These are phyloP conservation scores for Lentinula aciculospora DNA, from an alignment of 768 basidiomycete species.

Conservation along the genomic window DNA sequence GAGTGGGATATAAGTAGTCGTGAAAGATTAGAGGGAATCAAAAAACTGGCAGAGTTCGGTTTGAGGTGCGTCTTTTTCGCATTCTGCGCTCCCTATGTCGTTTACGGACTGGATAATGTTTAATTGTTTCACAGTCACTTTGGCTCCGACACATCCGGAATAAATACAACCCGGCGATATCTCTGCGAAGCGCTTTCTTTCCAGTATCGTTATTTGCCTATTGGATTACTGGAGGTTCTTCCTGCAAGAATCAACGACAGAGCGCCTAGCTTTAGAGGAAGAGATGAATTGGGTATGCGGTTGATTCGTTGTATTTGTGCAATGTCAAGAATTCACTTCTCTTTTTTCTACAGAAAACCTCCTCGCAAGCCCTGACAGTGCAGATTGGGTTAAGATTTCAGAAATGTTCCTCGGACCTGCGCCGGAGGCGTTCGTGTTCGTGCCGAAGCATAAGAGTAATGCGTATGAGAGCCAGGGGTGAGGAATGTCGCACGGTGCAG, in stretches of 20 bases:
- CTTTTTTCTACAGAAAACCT: conserved; percentile 58
- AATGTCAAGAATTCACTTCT: too few relatives aligned
- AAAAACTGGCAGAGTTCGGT: conserved; percentile 83
- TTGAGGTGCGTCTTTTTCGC: conserved; percentile 47
- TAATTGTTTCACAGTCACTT: conserved; percentile 71
- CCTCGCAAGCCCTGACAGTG: conserved; percentile 70
- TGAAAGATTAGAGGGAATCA: conserved; percentile 75
- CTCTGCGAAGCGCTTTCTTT: conserved; percentile 95
- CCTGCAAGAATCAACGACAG: conserved; percentile 88
- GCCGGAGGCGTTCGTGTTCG: conserved; percentile 80
- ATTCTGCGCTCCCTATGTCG: background rate
- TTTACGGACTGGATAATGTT: too few relatives aligned
- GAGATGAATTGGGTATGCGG: conserved; percentile 76
- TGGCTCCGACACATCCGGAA: conserved; percentile 81
- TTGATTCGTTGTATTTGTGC: background rate
- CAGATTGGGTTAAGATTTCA: conserved; percentile 89
- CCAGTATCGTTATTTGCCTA: conserved; percentile 93
- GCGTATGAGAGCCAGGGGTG: conserved; percentile 65
- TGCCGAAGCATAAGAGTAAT: conserved; percentile 94
- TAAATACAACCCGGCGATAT: conserved; percentile 89
- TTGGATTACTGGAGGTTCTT: conserved; percentile 81
- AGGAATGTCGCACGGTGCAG: too few relatives aligned
- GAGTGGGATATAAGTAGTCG: conserved; percentile 92
- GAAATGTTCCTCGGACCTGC: conserved; percentile 93
- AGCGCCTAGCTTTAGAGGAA: conserved; percentile 80